phyloP scores from a whole-genome alignment of 1,284 basidiomycete species.

The Salmacisia buchloeana region DNA sequence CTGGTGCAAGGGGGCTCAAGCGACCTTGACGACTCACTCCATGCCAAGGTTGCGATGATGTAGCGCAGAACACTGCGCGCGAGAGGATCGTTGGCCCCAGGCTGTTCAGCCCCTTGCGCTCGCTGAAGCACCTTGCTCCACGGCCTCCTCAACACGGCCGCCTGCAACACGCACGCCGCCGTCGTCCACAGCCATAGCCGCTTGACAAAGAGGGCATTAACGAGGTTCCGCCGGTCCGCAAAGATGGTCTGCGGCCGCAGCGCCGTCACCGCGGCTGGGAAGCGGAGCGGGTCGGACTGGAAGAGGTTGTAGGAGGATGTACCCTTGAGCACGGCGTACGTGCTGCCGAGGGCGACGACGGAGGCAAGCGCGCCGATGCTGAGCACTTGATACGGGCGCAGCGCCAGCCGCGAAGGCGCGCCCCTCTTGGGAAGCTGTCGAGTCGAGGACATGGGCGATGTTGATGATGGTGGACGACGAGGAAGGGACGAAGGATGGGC shows the following conservation, averaged over 20 bases:
- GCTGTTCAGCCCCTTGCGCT: not conserved
- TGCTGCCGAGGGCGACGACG: constrained; percentile 57
- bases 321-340: constrained; percentile 60
- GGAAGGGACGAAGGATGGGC: too few species aligned
- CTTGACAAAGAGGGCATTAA: constrained; percentile 86
- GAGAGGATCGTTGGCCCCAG: constrained; percentile 6
- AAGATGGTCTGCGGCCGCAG: constrained; percentile 53
- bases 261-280: constrained; percentile 17
- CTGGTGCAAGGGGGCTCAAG: not conserved
- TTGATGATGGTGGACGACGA: too few species aligned
- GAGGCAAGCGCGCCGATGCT: constrained; percentile 46
- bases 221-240: constrained; percentile 71
- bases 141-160: constrained; percentile 13
- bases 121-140: constrained; percentile 13
- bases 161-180: constrained; percentile 20
- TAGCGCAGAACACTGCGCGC: constrained; percentile 57
- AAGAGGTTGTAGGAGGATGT: constrained; percentile 40
- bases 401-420: not conserved
- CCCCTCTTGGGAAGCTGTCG: too few species aligned
- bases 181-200: constrained; percentile 82
- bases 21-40: constrained; percentile 56
- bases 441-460: too few species aligned
- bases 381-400: constrained; percentile 21
- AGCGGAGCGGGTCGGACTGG: constrained; percentile 57
- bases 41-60: constrained; percentile 63